Percentiles rank a stretch among this genome's conserved stretches.
Conservation (phyloP, 2,329 filamentous ascomycete genomes). For the Penicillium sp. region DNA sequence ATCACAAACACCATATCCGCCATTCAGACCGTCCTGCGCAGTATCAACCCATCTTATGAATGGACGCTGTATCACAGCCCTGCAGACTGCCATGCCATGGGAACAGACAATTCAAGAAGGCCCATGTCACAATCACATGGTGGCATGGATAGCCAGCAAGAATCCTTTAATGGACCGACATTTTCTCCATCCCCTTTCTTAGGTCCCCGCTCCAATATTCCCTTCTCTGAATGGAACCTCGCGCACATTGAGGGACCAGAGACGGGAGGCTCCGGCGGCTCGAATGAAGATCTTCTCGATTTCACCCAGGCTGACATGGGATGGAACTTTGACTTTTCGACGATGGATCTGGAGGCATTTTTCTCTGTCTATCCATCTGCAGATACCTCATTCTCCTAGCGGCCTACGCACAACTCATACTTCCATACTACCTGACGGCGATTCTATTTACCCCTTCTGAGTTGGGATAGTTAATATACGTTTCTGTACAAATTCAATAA, state of each 20-base stretch:
- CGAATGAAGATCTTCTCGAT: slow-evolving; percentile 35
- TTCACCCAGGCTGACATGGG: slow-evolving; percentile 40
- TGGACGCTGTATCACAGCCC: slow-evolving; percentile 16
- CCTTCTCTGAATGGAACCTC: slow-evolving; percentile 24
- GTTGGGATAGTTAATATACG: too few relatives aligned
- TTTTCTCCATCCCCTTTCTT: background rate
- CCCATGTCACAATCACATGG: background rate
- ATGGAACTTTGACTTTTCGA: slow-evolving; percentile 42
- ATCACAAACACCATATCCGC: slow-evolving; percentile 30
- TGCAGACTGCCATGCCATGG: background rate
- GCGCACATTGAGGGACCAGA: slow-evolving; percentile 23
- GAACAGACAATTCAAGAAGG: too few relatives aligned
- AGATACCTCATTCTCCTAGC: background rate
- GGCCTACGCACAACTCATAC: too few relatives aligned
- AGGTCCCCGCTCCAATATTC: slow-evolving; percentile 11
- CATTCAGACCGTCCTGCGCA: slow-evolving; percentile 34
- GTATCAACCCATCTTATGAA: slow-evolving; percentile 32
- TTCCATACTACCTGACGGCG: too few relatives aligned
- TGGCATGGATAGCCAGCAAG: background rate
- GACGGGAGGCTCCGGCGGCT: slow-evolving; percentile 23
- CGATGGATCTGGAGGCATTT: slow-evolving; percentile 41
- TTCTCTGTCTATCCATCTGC: slow-evolving; percentile 35
- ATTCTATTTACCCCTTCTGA: too few relatives aligned
- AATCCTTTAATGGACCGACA: background rate
- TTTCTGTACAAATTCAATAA: too few relatives aligned